phyloP scores from a whole-genome alignment of 768 basidiomycete genomes.

The Auricularia cornea region DNA sequence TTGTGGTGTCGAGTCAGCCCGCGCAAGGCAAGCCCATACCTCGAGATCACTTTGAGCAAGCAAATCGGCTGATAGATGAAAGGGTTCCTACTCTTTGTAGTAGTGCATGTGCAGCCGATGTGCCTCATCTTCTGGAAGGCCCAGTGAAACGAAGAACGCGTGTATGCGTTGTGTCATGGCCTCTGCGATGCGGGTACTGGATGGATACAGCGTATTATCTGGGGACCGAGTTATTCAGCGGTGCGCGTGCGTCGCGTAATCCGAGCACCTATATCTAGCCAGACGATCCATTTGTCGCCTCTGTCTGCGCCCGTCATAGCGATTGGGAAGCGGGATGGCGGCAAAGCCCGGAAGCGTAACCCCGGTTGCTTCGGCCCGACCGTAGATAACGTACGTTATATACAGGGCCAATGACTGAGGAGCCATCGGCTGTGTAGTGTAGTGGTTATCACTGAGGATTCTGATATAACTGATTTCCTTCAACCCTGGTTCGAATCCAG shows the following conservation, averaged over 20 bases:
- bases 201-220: neutral
- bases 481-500: neutral
- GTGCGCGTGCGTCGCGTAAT: neutral
- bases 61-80: neutral
- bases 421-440: neutral
- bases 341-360: no score
- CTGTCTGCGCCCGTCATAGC: neutral
- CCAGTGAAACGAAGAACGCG: slow-evolving; percentile 72
- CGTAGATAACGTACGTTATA: no score
- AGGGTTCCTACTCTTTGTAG: slow-evolving; percentile 40
- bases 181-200: neutral
- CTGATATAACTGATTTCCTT: neutral
- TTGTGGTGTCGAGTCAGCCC: slow-evolving; percentile 70
- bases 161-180: neutral
- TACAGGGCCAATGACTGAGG: no score
- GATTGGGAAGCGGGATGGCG: no score
- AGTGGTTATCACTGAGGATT: neutral
- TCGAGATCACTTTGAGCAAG: neutral
- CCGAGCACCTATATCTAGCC: slow-evolving; percentile 78
- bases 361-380: no score
- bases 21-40: slow-evolving; percentile 72
- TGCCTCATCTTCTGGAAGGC: slow-evolving; percentile 60
- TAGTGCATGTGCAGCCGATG: slow-evolving; percentile 61
- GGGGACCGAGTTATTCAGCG: neutral
- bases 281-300: slow-evolving; percentile 58